Conservation (phyloP, 2,329 filamentous ascomycete genomes). For the Sphaerulina musiva region DNA sequence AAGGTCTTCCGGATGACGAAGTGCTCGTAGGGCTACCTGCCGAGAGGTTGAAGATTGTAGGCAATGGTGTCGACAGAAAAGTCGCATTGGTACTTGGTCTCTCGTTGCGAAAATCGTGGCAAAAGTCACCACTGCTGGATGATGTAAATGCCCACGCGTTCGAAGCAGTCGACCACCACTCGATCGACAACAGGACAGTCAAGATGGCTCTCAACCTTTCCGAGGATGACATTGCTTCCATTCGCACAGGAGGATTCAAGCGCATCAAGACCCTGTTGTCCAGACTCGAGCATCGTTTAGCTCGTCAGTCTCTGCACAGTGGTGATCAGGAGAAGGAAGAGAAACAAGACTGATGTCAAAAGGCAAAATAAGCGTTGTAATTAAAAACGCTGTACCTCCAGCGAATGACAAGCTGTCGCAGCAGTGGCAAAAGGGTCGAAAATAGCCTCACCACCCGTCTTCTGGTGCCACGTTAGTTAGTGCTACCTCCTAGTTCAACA, state of each 20-base stretch:
- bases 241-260: constrained; percentile 6
- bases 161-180: background rate
- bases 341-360: no score
- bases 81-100: constrained; percentile 62
- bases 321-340: no score
- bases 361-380: background rate
- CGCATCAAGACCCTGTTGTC: background rate
- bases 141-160: background rate
- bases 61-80: constrained; percentile 68
- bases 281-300: background rate
- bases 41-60: constrained; percentile 61
- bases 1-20: constrained; percentile 65
- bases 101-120: constrained; percentile 54
- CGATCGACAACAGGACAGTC: constrained; percentile 16
- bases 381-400: background rate
- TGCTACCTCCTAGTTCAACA: no score
- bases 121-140: constrained; percentile 5
- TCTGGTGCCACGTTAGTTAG: no score
- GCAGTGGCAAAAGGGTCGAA: no score
- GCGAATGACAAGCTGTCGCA: background rate
- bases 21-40: constrained; percentile 54
- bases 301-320: constrained; percentile 3
- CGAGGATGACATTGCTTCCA: constrained; percentile 10
- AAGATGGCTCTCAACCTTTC: constrained; percentile 19
- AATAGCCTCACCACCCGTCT: no score